These are phyloP conservation scores for Spathaspora boniae DNA, from an alignment of 805 yeast species.

Conservation along the genomic window DNA sequence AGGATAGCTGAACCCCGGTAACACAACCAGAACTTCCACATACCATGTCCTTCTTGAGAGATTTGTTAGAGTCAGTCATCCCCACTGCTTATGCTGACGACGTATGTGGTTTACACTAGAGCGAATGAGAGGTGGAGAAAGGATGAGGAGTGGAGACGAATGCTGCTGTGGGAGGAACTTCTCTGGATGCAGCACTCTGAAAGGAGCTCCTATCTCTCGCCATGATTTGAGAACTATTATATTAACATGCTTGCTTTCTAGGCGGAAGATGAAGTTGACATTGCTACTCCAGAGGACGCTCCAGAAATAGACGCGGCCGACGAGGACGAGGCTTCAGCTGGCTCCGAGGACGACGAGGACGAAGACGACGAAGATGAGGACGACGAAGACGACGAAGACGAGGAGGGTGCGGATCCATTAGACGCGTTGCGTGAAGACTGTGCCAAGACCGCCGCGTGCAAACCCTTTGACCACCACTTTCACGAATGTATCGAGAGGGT, in stretches of 20 bases:
- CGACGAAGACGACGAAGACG: conserved; percentile 66
- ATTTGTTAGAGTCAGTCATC: conserved; percentile 72
- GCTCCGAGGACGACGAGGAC: conserved; percentile 15
- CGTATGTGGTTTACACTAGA: too few species aligned
- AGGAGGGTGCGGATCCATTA: conserved; percentile 52
- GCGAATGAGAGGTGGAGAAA: too few species aligned
- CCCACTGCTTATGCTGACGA: conserved; percentile 88
- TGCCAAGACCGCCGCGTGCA: conserved; percentile 61
- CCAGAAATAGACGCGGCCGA: conserved; percentile 20
- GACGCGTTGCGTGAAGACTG: conserved; percentile 53
- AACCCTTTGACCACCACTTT: conserved; percentile 80
- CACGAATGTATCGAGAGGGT: conserved; percentile 96
- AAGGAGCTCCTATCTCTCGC: background rate
- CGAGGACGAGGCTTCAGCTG: conserved; percentile 41
- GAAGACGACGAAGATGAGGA: conserved; percentile 52
- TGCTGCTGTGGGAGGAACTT: too few species aligned
- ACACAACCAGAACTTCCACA: background rate
- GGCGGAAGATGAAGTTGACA: conserved; percentile 23
- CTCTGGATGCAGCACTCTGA: too few species aligned
- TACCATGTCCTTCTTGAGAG: conserved; percentile 54
- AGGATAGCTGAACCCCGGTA: conserved; percentile 1
- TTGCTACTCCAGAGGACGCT: conserved; percentile 12
- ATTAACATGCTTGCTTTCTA: conserved; percentile 6
- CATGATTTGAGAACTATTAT: background rate
- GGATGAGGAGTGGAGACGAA: too few species aligned